A percentile compares a stretch with the other conserved stretches of the same genome.
Conservation (phyloP, 1,139 yeast genomes). For the Scheffersomyces illinoinensis region DNA sequence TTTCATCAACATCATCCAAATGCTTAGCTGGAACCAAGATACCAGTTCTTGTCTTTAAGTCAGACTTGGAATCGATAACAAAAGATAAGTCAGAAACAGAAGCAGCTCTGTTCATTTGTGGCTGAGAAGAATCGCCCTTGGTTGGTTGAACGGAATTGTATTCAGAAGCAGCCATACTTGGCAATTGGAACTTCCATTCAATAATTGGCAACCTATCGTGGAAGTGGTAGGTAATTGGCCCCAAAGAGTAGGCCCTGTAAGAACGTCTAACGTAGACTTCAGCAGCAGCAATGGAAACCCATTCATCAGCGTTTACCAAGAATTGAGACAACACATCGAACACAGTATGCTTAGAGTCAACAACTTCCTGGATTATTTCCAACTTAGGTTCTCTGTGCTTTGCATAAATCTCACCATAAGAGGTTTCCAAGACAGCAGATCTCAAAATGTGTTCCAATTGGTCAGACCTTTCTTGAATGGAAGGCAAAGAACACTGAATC, state of each 20-base stretch:
- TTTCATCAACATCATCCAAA: conserved; percentile 87
- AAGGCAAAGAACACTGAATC: conserved; percentile 95
- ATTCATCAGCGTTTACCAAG: conserved; percentile 77
- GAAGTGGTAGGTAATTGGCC: conserved; percentile 65
- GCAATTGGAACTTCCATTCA: conserved; percentile 90
- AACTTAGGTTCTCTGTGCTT: conserved; percentile 82
- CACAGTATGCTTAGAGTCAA: conserved; percentile 93
- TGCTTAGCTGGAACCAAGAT: conserved; percentile 80
- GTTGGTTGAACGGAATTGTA: conserved; percentile 60
- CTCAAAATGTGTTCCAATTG: conserved; percentile 95
- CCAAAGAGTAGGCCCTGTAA: conserved; percentile 91
- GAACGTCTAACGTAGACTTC: conserved; percentile 97
- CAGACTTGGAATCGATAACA: conserved; percentile 66
- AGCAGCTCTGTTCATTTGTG: conserved; percentile 74
- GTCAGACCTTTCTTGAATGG: conserved; percentile 92
- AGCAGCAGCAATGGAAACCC: conserved; percentile 93
- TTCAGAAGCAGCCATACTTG: conserved; percentile 67
- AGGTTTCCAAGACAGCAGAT: conserved; percentile 85
- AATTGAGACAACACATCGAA: conserved; percentile 95
- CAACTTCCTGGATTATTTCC: conserved; percentile 81
- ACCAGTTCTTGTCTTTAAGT: conserved; percentile 73
- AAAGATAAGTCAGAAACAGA: conserved; percentile 91
- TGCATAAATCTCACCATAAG: conserved; percentile 80
- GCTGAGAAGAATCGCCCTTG: conserved; percentile 33
- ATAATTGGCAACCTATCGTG: conserved; percentile 67